phyloP scores from a whole-genome alignment of 2,329 filamentous ascomycete genomes.

The Colletotrichum kahawae region DNA sequence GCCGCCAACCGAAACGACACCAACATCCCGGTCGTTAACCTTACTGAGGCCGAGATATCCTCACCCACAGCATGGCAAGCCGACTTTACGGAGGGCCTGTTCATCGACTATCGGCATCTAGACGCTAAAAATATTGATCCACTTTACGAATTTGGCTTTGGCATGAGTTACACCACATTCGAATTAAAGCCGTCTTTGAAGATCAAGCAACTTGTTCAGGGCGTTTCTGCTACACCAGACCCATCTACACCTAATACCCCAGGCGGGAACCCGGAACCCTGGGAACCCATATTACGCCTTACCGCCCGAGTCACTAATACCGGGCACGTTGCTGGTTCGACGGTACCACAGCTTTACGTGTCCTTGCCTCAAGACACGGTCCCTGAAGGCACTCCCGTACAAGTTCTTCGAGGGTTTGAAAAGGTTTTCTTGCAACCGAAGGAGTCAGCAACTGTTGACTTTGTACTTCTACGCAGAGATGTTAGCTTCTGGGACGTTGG shows the following conservation, averaged over 20 bases:
- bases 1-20: conserved; percentile 52
- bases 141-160: conserved; percentile 68
- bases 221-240: conserved; percentile 41
- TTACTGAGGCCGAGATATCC: conserved; percentile 63
- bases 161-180: conserved; percentile 72
- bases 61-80: conserved; percentile 58
- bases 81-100: conserved; percentile 55
- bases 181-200: conserved; percentile 49
- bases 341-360: conserved; percentile 68
- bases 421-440: conserved; percentile 60
- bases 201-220: conserved; percentile 34
- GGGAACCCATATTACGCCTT: conserved; percentile 51
- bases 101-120: conserved; percentile 61
- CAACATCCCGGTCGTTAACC: conserved; percentile 46
- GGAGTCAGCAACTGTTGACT: conserved; percentile 50
- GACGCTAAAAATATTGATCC: conserved; percentile 52
- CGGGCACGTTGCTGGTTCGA: conserved; percentile 64
- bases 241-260: conserved; percentile 41
- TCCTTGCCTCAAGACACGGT: conserved; percentile 35
- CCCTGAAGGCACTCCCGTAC: conserved; percentile 45
- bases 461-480: conserved; percentile 65
- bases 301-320: conserved; percentile 69
- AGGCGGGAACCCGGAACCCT: conserved; percentile 52
- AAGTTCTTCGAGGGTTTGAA: conserved; percentile 69
- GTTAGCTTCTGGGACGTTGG: conserved; percentile 69